Evolutionary conservation across 768 basidiomycete species (phyloP).

Genomic region (Serendipita sp.): DNA sequence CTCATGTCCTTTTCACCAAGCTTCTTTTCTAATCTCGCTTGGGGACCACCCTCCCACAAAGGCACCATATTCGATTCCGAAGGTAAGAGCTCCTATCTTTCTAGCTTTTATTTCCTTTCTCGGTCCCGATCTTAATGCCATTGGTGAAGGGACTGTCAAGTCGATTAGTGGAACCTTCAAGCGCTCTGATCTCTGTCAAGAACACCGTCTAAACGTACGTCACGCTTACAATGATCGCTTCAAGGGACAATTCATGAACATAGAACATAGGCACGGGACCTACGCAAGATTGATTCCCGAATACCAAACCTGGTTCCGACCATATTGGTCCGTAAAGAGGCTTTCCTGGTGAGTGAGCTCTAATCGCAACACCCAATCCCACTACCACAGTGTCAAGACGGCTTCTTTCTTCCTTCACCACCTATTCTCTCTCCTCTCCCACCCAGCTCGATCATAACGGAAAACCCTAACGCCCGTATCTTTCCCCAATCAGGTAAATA

Average conservation of each 20-base stretch:
- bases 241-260: slow-evolving; percentile 11
- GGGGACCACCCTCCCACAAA: slow-evolving; percentile 18
- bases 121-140: slow-evolving; percentile 11
- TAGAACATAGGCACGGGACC: slow-evolving; percentile 62
- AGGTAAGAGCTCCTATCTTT: slow-evolving; percentile 30
- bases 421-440: not conserved
- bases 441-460: not conserved
- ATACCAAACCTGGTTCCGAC: slow-evolving; percentile 90
- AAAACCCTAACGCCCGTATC: slow-evolving; percentile 9
- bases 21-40: slow-evolving; percentile 14
- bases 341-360: slow-evolving; percentile 51
- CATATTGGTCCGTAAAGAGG: slow-evolving; percentile 76
- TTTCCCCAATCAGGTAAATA: slow-evolving; percentile 50
- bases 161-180: slow-evolving; percentile 82
- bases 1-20: slow-evolving; percentile 10
- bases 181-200: slow-evolving; percentile 72
- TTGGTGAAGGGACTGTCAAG: slow-evolving; percentile 55
- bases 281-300: slow-evolving; percentile 90
- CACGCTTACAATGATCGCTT: not conserved
- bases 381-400: not conserved
- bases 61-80: slow-evolving; percentile 78
- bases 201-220: slow-evolving; percentile 81
- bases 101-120: not conserved
- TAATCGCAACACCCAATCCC: not conserved
- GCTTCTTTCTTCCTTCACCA: slow-evolving; percentile 19